Evolutionary conservation across 192 early-diverging fungal genomes (phyloP), one percentile per base, ranked within the genome.

Genomic region (Backusella australiensis): DNA sequence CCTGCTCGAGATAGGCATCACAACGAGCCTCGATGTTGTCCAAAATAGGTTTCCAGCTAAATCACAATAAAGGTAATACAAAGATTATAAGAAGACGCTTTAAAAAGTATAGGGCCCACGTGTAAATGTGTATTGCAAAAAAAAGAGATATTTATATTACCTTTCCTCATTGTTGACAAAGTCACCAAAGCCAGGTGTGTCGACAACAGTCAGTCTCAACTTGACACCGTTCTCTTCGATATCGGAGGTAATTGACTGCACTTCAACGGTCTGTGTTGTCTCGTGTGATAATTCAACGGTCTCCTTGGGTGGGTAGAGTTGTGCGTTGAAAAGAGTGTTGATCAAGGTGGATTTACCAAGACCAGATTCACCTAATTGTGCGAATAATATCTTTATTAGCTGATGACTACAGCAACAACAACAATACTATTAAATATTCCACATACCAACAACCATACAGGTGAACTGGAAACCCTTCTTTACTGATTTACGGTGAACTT

Each of bases 141-240:
- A 44, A 39, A 39, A 39, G 11, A 39, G 19, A 44, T 71, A 41
- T 41, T 41, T 34, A 9, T 53, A 19, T 66, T 85, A 94, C 92
- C 95, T 94, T 69, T 95, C 92, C 78, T 98, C 97, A 84, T 99
- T 99, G 86, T 99, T 99, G 83, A 99, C 96, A 85, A 96, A 96
- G 83, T 99, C 98, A 78, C 98, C 96, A 83, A 96, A 99, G 21
- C 98, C 98, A 66, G 98, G 98, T n/a, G 98, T 98, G 76, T 99
- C 98, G 21, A 97, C 96, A 38, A 99, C 94, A 68, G 93, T 98
- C 34, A 99, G 87, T 80, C 93, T 92, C 69, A 99, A 89, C 73
- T 91, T 91, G 69, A 99, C 96, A 39, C 95, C 96, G 81, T 95
- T 97, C 80, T 99, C 98, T 83, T 99, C 96, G 67, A 99, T 94